Conservation (phyloP, 2,329 filamentous ascomycete genomes). For the Mycogone perniciosa region DNA sequence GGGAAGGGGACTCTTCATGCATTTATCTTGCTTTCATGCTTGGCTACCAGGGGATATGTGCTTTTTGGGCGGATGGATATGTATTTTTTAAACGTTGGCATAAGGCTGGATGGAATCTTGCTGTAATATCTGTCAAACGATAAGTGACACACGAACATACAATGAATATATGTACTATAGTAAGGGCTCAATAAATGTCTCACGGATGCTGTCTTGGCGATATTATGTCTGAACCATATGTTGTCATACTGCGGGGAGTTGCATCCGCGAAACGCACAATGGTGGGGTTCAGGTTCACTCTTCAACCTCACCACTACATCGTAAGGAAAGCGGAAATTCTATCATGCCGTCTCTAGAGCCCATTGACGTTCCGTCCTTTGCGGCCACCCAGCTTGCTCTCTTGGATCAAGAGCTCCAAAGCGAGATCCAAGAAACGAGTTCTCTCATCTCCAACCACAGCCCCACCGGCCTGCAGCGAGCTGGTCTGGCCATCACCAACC, state of each 20-base stretch:
- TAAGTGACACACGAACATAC: neutral
- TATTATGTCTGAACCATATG: neutral
- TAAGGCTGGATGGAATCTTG: too few species aligned
- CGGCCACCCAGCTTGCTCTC: slow-evolving; percentile 62
- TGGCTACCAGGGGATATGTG: too few species aligned
- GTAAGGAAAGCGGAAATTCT: neutral
- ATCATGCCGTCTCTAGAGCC: slow-evolving; percentile 34
- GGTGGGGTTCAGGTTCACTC: neutral
- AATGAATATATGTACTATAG: too few species aligned
- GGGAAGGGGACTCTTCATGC: neutral
- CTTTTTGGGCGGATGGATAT: too few species aligned
- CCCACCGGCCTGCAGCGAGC: slow-evolving; percentile 66
- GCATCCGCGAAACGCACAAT: neutral
- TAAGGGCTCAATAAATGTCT: too few species aligned
- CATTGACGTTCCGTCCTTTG: slow-evolving; percentile 63
- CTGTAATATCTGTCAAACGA: too few species aligned
- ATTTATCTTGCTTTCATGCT: too few species aligned
- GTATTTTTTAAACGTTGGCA: neutral
- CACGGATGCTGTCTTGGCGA: neutral
- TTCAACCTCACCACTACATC: neutral
- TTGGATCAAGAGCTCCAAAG: slow-evolving; percentile 65
- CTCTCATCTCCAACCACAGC: slow-evolving; percentile 60
- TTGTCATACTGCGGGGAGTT: neutral
- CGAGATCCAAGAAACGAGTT: slow-evolving; percentile 64
- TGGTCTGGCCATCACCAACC: slow-evolving; percentile 72